Evolutionary conservation across 768 basidiomycete genomes (phyloP), one percentile per base, ranked within the genome.

Genomic region (Pleurotus tuber-regium): DNA sequence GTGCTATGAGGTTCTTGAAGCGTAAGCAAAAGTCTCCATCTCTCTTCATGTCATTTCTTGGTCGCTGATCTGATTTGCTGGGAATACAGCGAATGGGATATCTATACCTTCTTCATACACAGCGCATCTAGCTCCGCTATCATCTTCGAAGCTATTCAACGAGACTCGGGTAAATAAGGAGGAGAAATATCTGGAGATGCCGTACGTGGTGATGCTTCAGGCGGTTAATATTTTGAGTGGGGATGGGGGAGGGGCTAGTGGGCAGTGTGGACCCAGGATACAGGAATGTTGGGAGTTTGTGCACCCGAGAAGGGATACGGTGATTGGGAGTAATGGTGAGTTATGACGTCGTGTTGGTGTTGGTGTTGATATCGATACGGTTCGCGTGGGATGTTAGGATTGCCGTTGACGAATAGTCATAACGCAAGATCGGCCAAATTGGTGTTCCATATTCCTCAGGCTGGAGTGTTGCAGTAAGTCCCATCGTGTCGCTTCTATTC

Each of bases 201-300:
- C 97, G 1, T 98, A 98, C 60, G 97, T 99, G 14, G 97, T 98
- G 54, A 96, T 98, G 95, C 92, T 99, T 66, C 87, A 92, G 62
- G 90, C 92, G 7, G 89, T 92, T 55, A 95, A 93, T 57, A 78
- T 94, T 53, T 75, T 99, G 35, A 92, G 89, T 52, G 93, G 86
- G 6, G 74, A 89, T 43, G 80, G 87, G 39, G 79, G 79, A 24
- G 78, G 81, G 35, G 58, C 74, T 29, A 73, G 76, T 59, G 83
- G 82, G 14, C 76, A 80, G 40, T 93, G 90, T 70, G 93, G 94
- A 11, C 76, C 85, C 1, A 82, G 83, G 57, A 77, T 97, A 29
- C 97, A 98, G 66, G 89, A 93, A 60, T 98, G 96, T 59, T 99
- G 97, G 97, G 87, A 89, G 56, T 99, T 98, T 66, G 91, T 90